phyloP scores from a whole-genome alignment of 768 basidiomycete species.

The Exsudoporus frostii region DNA sequence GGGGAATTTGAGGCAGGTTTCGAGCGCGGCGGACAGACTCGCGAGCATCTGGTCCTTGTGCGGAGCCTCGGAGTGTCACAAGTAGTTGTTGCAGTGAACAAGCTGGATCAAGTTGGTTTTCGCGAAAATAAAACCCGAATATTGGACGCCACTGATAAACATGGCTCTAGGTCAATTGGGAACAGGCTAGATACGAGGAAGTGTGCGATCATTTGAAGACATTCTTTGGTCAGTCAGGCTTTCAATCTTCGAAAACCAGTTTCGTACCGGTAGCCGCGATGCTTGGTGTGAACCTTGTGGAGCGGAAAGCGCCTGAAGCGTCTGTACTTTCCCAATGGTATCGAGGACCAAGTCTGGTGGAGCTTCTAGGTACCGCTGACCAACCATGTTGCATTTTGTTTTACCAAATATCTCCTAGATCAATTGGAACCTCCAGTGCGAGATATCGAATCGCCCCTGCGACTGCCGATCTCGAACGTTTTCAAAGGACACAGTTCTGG shows the following conservation, averaged over 20 bases:
- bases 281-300: constrained; percentile 79
- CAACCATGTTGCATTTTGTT: not conserved
- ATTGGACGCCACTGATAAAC: not conserved
- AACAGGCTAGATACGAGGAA: constrained; percentile 76
- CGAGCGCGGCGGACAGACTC: constrained; percentile 89
- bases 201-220: constrained; percentile 71
- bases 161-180: constrained; percentile 76
- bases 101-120: constrained; percentile 77
- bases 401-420: constrained; percentile 46
- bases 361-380: constrained; percentile 64
- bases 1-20: constrained; percentile 98
- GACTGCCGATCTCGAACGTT: constrained; percentile 92
- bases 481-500: constrained; percentile 86
- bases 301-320: constrained; percentile 45
- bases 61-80: constrained; percentile 90
- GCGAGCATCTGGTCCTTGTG: constrained; percentile 90
- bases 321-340: constrained; percentile 70
- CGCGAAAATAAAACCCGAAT: not conserved
- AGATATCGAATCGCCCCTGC: constrained; percentile 71
- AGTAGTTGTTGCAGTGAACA: constrained; percentile 91
- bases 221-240: constrained; percentile 88
- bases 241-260: constrained; percentile 68
- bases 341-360: constrained; percentile 77
- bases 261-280: constrained; percentile 92
- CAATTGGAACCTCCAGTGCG: constrained; percentile 75